These are phyloP conservation scores for Globisporangium paroecandrum DNA, from an alignment of 352 stramenopile species.

Conservation along the genomic window DNA sequence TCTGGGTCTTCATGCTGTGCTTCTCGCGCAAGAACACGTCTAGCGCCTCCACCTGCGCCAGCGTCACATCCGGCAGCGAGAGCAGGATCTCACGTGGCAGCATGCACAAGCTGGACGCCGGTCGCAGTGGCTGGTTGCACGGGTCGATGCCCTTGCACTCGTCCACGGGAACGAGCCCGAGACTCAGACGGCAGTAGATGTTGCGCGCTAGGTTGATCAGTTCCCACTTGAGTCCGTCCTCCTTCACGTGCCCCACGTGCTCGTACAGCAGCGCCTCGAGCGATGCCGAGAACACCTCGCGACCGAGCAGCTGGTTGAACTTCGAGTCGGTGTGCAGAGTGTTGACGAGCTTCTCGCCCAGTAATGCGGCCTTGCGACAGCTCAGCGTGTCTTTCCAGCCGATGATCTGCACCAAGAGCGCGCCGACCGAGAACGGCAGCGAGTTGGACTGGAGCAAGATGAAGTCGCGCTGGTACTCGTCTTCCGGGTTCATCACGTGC, in stretches of 20 bases:
- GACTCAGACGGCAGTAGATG: conserved; percentile 69
- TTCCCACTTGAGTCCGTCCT: conserved; percentile 81
- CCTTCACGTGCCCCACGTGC: conserved; percentile 61
- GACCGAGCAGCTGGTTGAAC: conserved; percentile 46
- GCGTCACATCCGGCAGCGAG: conserved; percentile 49
- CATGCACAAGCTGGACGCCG: conserved; percentile 37
- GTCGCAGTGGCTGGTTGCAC: conserved; percentile 63
- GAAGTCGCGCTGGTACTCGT: conserved; percentile 58
- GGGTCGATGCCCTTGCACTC: conserved; percentile 82
- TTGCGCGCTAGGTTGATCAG: conserved; percentile 82
- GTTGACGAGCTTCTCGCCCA: conserved; percentile 70
- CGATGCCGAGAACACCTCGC: conserved; percentile 58
- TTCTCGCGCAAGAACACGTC: conserved; percentile 63
- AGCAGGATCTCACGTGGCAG: conserved; percentile 55
- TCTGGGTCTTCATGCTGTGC: conserved; percentile 78
- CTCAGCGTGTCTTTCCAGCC: conserved; percentile 74
- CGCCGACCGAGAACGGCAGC: conserved; percentile 48
- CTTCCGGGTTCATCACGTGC: conserved; percentile 60
- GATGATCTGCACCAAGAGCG: conserved; percentile 55
- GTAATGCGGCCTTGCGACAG: conserved; percentile 50
- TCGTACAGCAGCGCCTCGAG: conserved; percentile 57
- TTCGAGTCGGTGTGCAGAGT: conserved; percentile 34
- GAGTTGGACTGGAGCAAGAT: conserved; percentile 43
- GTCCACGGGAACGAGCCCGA: conserved; percentile 64
- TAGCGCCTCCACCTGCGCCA: conserved; percentile 36